These are phyloP conservation scores for Candida hispaniensis DNA, from an alignment of 805 yeast species.

Conservation along the genomic window DNA sequence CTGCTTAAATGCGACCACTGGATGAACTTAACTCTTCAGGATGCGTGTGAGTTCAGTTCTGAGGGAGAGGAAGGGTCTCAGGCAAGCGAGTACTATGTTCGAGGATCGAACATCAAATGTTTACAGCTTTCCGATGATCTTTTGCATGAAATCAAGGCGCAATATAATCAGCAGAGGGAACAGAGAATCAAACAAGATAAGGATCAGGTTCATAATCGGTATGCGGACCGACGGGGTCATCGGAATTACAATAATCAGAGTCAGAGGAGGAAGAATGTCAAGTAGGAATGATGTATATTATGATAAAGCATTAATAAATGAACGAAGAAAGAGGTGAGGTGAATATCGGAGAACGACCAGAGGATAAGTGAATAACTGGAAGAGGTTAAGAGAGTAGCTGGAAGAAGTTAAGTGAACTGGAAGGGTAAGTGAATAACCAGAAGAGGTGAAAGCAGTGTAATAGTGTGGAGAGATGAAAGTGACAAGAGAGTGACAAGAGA, in stretches of 20 bases:
- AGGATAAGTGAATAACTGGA: too few species aligned
- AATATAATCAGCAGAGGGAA: slow-evolving; percentile 20
- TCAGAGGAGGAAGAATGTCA: too few species aligned
- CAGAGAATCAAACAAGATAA: slow-evolving; percentile 20
- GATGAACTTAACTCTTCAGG: slow-evolving; percentile 83
- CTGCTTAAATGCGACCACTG: slow-evolving; percentile 81
- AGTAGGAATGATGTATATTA: slow-evolving; percentile 39
- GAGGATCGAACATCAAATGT: slow-evolving; percentile 45
- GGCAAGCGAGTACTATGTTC: slow-evolving; percentile 64
- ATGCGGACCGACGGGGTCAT: slow-evolving; percentile 19
- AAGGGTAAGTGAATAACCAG: too few species aligned
- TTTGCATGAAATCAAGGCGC: slow-evolving; percentile 29
- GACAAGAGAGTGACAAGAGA: too few species aligned
- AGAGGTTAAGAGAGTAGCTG: too few species aligned
- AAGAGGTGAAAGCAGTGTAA: too few species aligned
- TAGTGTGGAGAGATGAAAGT: too few species aligned
- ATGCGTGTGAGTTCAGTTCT: slow-evolving; percentile 46
- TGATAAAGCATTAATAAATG: neutral
- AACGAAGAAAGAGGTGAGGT: too few species aligned
- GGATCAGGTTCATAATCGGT: slow-evolving; percentile 15
- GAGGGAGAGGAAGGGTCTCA: slow-evolving; percentile 51
- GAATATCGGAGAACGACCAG: too few species aligned
- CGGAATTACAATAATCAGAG: slow-evolving; percentile 16
- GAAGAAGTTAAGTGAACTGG: too few species aligned
- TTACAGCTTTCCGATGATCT: slow-evolving; percentile 34